A percentile compares a stretch with the other conserved stretches of the same genome.
Evolutionary conservation across 2,329 filamentous ascomycete genomes (phyloP).

Genomic region (Aspergillus thermomutatus): DNA sequence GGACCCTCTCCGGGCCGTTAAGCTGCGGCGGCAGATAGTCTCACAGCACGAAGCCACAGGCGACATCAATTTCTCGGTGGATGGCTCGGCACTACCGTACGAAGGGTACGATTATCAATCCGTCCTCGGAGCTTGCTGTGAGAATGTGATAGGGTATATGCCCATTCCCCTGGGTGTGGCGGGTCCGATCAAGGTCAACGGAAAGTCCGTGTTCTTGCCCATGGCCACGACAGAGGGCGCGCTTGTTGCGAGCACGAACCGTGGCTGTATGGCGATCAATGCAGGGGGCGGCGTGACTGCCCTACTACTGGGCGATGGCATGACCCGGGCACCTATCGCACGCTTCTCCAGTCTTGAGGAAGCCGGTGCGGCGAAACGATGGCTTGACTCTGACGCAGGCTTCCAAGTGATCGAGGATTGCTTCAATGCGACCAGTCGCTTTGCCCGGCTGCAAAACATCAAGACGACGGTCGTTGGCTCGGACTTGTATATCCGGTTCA

Average conservation of each 20-base stretch:
- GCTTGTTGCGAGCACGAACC: conserved; percentile 80
- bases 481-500: conserved; percentile 90
- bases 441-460: conserved; percentile 78
- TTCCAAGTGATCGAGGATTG: conserved; percentile 77
- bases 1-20: too few relatives aligned
- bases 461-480: conserved; percentile 88
- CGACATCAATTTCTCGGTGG: too few relatives aligned
- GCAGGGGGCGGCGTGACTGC: conserved; percentile 84
- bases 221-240: conserved; percentile 98
- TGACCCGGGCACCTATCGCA: conserved; percentile 91
- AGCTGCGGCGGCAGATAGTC: too few relatives aligned
- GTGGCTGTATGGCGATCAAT: conserved; percentile 94
- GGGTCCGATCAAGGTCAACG: conserved; percentile 84
- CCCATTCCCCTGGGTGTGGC: conserved; percentile 87
- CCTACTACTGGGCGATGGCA: conserved; percentile 85
- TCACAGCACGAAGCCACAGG: too few relatives aligned
- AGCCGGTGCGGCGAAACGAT: conserved; percentile 83
- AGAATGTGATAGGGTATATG: conserved; percentile 92
- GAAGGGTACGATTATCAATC: conserved; percentile 87
- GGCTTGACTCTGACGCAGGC: conserved; percentile 84
- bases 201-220: conserved; percentile 86
- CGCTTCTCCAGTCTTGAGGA: conserved; percentile 79
- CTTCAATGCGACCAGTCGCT: conserved; percentile 90
- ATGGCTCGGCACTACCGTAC: conserved; percentile 60
- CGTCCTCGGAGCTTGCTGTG: conserved; percentile 89